Conservation (phyloP, 345 rosid genomes). For the Salix suchowensis region DNA sequence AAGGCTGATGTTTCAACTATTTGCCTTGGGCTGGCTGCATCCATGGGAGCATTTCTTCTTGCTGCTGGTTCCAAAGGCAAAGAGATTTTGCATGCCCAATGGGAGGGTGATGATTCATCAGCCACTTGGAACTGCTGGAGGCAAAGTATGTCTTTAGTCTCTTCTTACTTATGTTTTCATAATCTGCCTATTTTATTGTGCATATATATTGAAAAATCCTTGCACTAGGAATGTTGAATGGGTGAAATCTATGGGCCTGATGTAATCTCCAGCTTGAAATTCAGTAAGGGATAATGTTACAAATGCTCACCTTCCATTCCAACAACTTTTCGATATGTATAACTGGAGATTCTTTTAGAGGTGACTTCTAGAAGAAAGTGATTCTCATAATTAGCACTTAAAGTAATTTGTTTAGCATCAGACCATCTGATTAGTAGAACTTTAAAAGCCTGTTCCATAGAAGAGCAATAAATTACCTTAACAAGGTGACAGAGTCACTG, state of each 20-base stretch:
- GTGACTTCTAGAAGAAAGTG: too few relatives aligned
- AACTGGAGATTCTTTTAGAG: too few relatives aligned
- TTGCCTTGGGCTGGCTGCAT: constrained; percentile 90
- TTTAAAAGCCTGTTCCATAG: too few relatives aligned
- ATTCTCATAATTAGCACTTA: too few relatives aligned
- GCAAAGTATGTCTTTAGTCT: constrained; percentile 48
- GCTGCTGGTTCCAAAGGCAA: constrained; percentile 87
- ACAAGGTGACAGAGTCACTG: too few relatives aligned
- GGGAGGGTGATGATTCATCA: constrained; percentile 93
- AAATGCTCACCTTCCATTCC: too few relatives aligned
- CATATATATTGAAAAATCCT: background rate
- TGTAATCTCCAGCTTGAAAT: background rate
- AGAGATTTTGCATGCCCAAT: constrained; percentile 96
- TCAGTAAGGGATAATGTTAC: constrained; percentile 1
- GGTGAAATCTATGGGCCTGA: background rate
- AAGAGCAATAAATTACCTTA: too few relatives aligned
- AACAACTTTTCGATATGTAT: background rate
- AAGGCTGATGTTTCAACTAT: constrained; percentile 95
- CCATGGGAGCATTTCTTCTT: constrained; percentile 89
- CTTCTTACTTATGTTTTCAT: background rate
- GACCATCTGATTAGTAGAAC: too few relatives aligned
- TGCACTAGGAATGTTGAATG: background rate
- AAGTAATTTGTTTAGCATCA: too few relatives aligned
- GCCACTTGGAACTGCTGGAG: constrained; percentile 85
- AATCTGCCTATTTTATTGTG: background rate